These are phyloP conservation scores for Carex littledalei DNA, from an alignment of 176 grass and related monocot species.

Conservation along the genomic window DNA sequence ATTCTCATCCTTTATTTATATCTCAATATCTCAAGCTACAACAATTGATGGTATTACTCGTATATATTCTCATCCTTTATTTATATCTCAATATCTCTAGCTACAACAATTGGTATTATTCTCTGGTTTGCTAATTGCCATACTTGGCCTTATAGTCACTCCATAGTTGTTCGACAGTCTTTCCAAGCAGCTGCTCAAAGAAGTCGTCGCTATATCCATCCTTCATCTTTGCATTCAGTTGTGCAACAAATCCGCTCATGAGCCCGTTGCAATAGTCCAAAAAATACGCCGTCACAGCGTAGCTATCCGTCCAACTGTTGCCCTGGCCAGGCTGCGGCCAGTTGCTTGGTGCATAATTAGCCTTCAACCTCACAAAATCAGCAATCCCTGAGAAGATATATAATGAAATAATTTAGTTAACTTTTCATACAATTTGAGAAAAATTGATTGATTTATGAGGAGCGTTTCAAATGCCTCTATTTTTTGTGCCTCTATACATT, in stretches of 20 bases:
- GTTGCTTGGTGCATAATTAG: conserved; percentile 34
- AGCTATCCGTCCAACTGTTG: conserved; percentile 46
- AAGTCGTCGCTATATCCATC: conserved; percentile 35
- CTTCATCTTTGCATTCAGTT: conserved; percentile 58
- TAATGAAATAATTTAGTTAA: not conserved
- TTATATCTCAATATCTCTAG: not conserved
- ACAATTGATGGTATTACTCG: no score
- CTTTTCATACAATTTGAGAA: not conserved
- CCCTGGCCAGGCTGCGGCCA: conserved; percentile 50
- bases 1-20: not conserved
- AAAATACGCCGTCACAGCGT: conserved; percentile 61
- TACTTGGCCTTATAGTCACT: conserved; percentile 52
- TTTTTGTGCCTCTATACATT: no score
- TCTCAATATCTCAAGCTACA: no score
- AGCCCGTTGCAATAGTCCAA: conserved; percentile 47
- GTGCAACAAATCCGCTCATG: conserved; percentile 40
- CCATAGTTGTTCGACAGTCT: conserved; percentile 56
- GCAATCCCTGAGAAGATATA: conserved; percentile 36
- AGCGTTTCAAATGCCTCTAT: no score
- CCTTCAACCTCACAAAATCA: conserved; percentile 65
- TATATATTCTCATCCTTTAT: not conserved
- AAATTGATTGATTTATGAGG: no score
- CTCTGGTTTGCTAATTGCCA: not conserved
- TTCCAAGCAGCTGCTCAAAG: conserved; percentile 50
- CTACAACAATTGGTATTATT: no score